These are phyloP conservation scores for Isabelozyma rhagii DNA, from an alignment of 805 yeast genomes.

Conservation along the genomic window DNA sequence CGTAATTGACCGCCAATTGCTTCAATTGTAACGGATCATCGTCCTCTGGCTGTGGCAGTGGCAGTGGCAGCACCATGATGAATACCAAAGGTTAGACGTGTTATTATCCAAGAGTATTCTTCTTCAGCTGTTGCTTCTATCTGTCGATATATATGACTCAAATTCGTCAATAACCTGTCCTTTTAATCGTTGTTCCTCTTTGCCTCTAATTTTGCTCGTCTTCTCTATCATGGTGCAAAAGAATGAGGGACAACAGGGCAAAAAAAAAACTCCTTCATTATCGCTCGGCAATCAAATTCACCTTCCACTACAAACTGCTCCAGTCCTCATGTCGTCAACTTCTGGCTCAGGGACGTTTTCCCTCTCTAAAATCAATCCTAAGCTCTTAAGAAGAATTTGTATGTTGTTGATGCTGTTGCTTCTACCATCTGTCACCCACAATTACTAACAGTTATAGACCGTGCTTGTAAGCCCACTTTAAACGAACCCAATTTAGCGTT, in stretches of 20 bases:
- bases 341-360: conserved; percentile 28
- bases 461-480: conserved; percentile 84
- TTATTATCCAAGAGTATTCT: not conserved
- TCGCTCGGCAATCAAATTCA: not conserved
- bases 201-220: not conserved
- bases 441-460: conserved; percentile 33
- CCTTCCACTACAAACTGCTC: not conserved
- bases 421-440: not conserved
- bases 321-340: conserved; percentile 8
- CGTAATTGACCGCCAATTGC: conserved; percentile 58
- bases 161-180: no score
- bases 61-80: not conserved
- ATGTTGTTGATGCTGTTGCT: conserved; percentile 14
- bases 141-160: no score
- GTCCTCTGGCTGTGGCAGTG: conserved; percentile 1
- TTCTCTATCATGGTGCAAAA: not conserved
- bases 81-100: not conserved
- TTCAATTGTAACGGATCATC: conserved; percentile 65
- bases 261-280: not conserved
- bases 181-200: not conserved
- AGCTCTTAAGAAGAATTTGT: conserved; percentile 43
- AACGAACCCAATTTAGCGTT: conserved; percentile 84
- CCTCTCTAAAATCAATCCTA: conserved; percentile 44
- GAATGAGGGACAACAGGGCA: no score
- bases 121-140: not conserved